These are phyloP conservation scores for Apiotrichum laibachii DNA, from an alignment of 1,284 basidiomycete species.

Conservation along the genomic window DNA sequence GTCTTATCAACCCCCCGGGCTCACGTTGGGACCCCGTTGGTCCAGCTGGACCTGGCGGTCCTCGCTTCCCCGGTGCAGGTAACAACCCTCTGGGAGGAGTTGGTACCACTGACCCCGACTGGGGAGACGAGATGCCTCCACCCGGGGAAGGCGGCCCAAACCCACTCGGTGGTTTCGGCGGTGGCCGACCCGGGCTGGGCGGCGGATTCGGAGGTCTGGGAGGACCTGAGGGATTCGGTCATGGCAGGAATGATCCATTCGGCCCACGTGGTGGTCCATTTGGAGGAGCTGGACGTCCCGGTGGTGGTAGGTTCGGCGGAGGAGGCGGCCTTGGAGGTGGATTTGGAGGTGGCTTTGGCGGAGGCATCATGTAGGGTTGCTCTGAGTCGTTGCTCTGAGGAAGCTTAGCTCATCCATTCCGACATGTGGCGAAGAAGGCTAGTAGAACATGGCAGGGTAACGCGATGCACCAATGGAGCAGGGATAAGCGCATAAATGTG, in stretches of 20 bases:
- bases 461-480: too few species aligned
- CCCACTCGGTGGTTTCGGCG: conserved; percentile 23
- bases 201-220: conserved; percentile 23
- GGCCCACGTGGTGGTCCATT: background rate
- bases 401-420: too few species aligned
- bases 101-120: conserved; percentile 43
- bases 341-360: conserved; percentile 11
- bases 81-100: conserved; percentile 41
- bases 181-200: conserved; percentile 20
- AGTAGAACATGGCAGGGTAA: too few species aligned
- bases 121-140: conserved; percentile 48
- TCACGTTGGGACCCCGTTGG: conserved; percentile 58
- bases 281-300: conserved; percentile 12
- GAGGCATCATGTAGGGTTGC: conserved; percentile 23
- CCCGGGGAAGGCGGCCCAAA: conserved; percentile 50
- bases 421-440: too few species aligned
- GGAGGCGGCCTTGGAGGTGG: conserved; percentile 24
- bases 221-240: conserved; percentile 12
- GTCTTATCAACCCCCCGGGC: conserved; percentile 51
- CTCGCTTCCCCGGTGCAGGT: conserved; percentile 27
- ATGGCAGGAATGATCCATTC: too few species aligned
- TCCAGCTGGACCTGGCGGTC: conserved; percentile 33
- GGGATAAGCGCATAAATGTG: too few species aligned
- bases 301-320: conserved; percentile 19
- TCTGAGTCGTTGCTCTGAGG: too few species aligned